Base-by-base conservation (phyloP, 2,329 filamentous ascomycete species). In the Furcasterigmium furcatum region DNA sequence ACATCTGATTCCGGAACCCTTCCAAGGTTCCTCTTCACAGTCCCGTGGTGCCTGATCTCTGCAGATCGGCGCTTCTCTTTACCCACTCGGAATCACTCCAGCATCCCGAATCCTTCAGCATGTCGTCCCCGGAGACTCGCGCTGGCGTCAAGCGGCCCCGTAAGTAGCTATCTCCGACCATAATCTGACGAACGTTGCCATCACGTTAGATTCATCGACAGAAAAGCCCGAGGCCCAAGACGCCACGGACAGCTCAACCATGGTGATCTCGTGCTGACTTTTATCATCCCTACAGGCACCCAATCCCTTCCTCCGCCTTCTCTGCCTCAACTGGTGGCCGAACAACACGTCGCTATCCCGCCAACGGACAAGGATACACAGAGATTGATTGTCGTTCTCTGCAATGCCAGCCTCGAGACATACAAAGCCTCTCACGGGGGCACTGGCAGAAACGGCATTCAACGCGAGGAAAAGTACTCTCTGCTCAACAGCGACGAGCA, bases 401-500 rank as follows among this genome's bases (percentile, higher is more conserved):
- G 91, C 55, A 95, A 97, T 77, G 94, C 94, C 52, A 96, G 91
- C 60, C 82, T 99, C 55, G 94, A 99, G 70, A 99, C 94, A 1
- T 97, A 96, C 78, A 95, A 95, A 65, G 88, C 94, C 1, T 87
- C 88, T 18, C 84, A 90, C 55, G 84, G 85, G 49, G 80, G 84
- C 66, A 77, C 62, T 66, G 80, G 63, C 71, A 84, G 71, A 68
- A 82, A 65, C 74, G 76, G 82, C 25, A 73, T 77, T 47, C 80
- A 82, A 49, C 82, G 88, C 43, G 91, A 96, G 59, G 92, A 96
- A 65, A 97, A 97, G 69, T 99, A 95, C 71, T 95, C 92, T 50
- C 77, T 99, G 43, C 84, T 99, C 61, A 99, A 99, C 77, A 96
- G 91, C 69, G 94, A 99, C 63, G 94, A 99, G 71, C 94, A 99